Evolutionary conservation across 441 rosid genomes (phyloP).

Genomic region (Hura crepitans): DNA sequence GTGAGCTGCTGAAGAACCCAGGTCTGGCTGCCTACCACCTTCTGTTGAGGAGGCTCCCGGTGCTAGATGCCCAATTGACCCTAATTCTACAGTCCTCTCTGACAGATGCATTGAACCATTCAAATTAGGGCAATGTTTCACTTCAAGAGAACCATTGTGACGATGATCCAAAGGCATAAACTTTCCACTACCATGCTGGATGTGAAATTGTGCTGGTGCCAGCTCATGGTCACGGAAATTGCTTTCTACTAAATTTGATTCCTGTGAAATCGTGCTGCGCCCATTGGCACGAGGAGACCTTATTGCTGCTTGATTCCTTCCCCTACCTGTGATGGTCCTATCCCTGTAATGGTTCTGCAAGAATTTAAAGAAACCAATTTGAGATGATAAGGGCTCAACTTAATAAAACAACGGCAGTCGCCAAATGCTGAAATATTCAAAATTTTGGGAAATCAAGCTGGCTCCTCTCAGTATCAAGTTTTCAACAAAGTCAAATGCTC

Average conservation of each 20-base stretch:
- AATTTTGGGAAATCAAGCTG: neutral
- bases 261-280: slow-evolving; percentile 33
- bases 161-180: slow-evolving; percentile 37
- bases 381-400: slow-evolving; percentile 9
- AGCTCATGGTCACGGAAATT: slow-evolving; percentile 39
- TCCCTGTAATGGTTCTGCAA: slow-evolving; percentile 78
- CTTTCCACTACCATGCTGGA: slow-evolving; percentile 35
- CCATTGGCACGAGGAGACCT: slow-evolving; percentile 62
- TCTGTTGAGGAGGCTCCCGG: slow-evolving; percentile 25
- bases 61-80: slow-evolving; percentile 35
- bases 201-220: slow-evolving; percentile 28
- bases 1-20: slow-evolving; percentile 27
- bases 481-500: slow-evolving; percentile 1
- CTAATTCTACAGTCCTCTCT: slow-evolving; percentile 40
- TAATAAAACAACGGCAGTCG: slow-evolving; percentile 1
- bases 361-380: slow-evolving; percentile 27
- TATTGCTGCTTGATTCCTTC: slow-evolving; percentile 43
- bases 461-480: neutral
- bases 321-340: slow-evolving; percentile 40
- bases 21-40: slow-evolving; percentile 25
- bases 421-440: neutral
- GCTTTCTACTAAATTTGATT: slow-evolving; percentile 43
- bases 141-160: slow-evolving; percentile 38
- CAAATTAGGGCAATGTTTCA: slow-evolving; percentile 26
- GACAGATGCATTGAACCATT: slow-evolving; percentile 43